Base-by-base conservation (phyloP, 768 basidiomycete species). In the Lentinula sp. region DNA sequence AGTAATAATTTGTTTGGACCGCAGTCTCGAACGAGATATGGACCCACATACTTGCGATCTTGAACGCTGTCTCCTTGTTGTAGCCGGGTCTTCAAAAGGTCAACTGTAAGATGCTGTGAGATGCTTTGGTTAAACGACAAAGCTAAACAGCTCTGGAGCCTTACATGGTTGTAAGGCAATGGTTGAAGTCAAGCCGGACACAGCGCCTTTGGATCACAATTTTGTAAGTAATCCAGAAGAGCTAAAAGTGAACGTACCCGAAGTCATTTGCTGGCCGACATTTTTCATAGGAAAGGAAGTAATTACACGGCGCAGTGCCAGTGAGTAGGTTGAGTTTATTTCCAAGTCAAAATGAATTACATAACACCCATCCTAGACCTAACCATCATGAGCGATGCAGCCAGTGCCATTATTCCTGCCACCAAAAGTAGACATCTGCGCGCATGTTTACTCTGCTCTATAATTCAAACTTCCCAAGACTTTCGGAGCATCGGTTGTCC, bases 401-500 rank as follows among this genome's bases (percentile, higher is more conserved):
- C 60, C 2, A 63, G 63, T 16, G 48, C 61, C 0, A 83, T 89
- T 64, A 90, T 85, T 15, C 67, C 75, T 0, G 80, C 84, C 57
- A 81, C 85, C 45, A 86, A 81, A 66, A 85, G 86, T 61, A 91
- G 87, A 68, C 81, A 85, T 60, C 84, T 95, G 8, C 83, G 96
- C 59, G 95, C 96, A 18, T 99, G 96, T 70, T 81, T 98, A 1
- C 81, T 98, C 43, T 99, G 97, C 73, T 97, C 95, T 0, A 84
- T 97, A 63, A 85, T 98, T 18, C 93, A 93, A 68, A 79, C 86
- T 0, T 85, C 93, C 0, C 76, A 79, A 43, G 96, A 98, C 66
- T 99, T 98, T 71, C 79, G 88, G 46, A 86, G 84, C 66, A 75
- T 79, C 20, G 97, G 97, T 5, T 99, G 97, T 71, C 96, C 96